Evolutionary conservation across 1,139 yeast species (phyloP), one percentile per base, ranked within the genome.

Genomic region (Yamadazyma diddensiae): DNA sequence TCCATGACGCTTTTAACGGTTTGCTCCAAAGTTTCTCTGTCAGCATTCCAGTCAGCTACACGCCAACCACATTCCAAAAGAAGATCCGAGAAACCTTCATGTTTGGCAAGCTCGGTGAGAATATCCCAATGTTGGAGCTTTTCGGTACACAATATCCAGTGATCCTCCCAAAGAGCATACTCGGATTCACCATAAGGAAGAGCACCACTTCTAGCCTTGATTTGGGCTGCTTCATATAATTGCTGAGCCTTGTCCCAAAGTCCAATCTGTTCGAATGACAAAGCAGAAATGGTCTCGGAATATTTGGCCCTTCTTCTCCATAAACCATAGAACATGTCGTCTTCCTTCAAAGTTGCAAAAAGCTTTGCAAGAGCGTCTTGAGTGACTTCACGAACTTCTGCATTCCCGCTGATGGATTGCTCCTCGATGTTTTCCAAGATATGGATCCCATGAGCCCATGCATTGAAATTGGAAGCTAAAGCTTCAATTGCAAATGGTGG

Each of bases 51-150:
- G 52, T 94, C 97, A 6, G 98, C 97, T 30, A 92, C 95, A 53
- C 98, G 73, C 99, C 99, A 94, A 28, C 97, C 98, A 70, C 99
- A 94, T 59, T 94, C 99, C 17, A 94, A 67, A 24, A 94, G 63
- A 45, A 94, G 68, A 52, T 94, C 99, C 0, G 97, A 87, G 52
- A 90, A 94, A 1, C 97, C 97, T 67, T 94, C 99, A 52, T 94
- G 97, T 51, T 92, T 87, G 3, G 99, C 98, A 30, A 94, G 70
- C 50, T 94, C 99, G 0, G 98, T 90, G 41, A 94, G 69, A 37
- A 94, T 83, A 55, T 94, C 98, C 99, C 99, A 94, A 44, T 92
- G 97, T 53, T 94, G 99, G 33, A 94, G 66, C 53, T 94, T 92
- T 53, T 94, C 97, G 2, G 98, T 96, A 65, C 98, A 90, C 22